Conservation (phyloP, 805 yeast species). For the Zygotorulaspora danielsina region DNA sequence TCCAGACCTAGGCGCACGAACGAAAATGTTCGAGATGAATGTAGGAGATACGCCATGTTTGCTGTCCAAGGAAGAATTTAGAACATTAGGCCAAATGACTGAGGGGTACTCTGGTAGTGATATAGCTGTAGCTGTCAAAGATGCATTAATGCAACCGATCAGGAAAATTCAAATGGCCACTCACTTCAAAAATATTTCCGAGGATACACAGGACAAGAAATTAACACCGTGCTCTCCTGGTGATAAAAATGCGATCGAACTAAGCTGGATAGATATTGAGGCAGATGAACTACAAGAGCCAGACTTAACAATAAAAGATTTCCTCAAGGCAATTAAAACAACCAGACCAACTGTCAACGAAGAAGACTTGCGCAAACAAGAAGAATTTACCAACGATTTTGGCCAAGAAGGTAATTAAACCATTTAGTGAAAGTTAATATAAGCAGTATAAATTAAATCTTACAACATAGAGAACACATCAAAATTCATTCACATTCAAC, state of each 20-base stretch:
- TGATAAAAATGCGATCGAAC: conserved; percentile 76
- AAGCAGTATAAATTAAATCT: neutral
- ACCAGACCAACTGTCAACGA: conserved; percentile 94
- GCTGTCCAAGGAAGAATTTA: conserved; percentile 66
- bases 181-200: conserved; percentile 68
- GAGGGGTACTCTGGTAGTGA: conserved; percentile 98
- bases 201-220: conserved; percentile 39
- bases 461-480: conserved; percentile 4
- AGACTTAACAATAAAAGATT: conserved; percentile 81
- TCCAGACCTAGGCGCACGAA: conserved; percentile 90
- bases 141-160: conserved; percentile 96
- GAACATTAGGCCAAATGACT: conserved; percentile 82
- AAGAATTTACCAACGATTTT: conserved; percentile 86
- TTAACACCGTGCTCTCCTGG: conserved; percentile 97
- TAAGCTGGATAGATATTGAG: conserved; percentile 89
- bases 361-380: conserved; percentile 74
- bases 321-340: conserved; percentile 83
- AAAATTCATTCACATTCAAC: conserved; percentile 4
- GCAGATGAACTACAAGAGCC: conserved; percentile 91
- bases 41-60: conserved; percentile 87
- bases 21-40: conserved; percentile 89
- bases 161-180: conserved; percentile 94
- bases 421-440: neutral
- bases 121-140: conserved; percentile 92
- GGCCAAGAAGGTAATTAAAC: conserved; percentile 90